Conservation (phyloP, 805 yeast species). For the Monosporozyma aquatica region DNA sequence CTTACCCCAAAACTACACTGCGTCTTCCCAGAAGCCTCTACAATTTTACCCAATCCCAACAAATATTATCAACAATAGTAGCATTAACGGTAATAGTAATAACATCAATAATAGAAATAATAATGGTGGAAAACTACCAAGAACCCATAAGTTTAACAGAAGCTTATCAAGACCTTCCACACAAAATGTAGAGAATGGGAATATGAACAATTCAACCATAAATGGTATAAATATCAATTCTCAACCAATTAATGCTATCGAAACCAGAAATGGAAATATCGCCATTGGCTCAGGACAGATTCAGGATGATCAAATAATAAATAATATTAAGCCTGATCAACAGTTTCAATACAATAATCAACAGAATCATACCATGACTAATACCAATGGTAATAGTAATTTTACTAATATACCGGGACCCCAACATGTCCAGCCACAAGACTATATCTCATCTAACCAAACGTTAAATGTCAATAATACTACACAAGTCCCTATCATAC, state of each 20-base stretch:
- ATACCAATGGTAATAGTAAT: background rate
- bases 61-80: constrained; percentile 5
- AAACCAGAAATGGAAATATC: too few relatives aligned
- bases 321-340: background rate
- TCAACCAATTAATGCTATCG: too few relatives aligned
- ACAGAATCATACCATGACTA: background rate
- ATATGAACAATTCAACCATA: background rate
- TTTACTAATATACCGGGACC: background rate
- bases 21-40: constrained; percentile 30
- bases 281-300: too few relatives aligned
- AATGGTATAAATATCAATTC: too few relatives aligned
- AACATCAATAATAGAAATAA: background rate
- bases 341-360: background rate
- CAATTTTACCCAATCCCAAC: constrained; percentile 29
- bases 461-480: too few relatives aligned
- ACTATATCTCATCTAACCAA: background rate
- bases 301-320: constrained; percentile 1
- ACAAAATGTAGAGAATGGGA: background rate
- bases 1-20: constrained; percentile 14
- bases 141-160: background rate
- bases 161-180: background rate
- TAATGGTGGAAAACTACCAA: background rate
- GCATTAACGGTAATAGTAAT: background rate
- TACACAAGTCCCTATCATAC: too few relatives aligned
- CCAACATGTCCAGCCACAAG: background rate